A percentile compares a stretch with the other conserved stretches of the same genome.
Evolutionary conservation across 2,329 filamentous ascomycete species (phyloP).

Genomic region (Orbilia ellipsospora): DNA sequence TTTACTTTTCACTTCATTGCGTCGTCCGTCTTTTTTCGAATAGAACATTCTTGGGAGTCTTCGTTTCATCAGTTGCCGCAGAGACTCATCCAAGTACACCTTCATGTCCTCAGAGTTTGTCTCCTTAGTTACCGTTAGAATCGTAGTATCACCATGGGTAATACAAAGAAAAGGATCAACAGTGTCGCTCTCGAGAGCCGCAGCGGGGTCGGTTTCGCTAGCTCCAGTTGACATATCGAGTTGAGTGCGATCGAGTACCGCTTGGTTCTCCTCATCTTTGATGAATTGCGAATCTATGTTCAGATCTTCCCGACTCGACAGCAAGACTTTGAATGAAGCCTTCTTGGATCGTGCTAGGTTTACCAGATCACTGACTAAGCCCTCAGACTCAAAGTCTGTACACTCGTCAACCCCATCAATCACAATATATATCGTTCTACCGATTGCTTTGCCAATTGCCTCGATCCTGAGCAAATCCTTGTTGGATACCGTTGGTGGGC

Average conservation of each 20-base stretch:
- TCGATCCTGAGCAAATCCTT: background rate
- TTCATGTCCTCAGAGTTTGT: slow-evolving; percentile 42
- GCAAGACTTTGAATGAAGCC: slow-evolving; percentile 23
- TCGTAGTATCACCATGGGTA: slow-evolving; percentile 11
- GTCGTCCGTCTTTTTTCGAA: background rate
- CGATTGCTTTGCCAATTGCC: slow-evolving; percentile 8
- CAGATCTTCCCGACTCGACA: slow-evolving; percentile 37
- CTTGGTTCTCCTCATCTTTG: background rate
- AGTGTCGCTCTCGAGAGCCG: background rate
- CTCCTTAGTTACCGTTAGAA: slow-evolving; percentile 29
- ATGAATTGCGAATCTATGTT: slow-evolving; percentile 11
- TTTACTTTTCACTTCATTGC: slow-evolving; percentile 10
- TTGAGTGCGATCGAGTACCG: too few relatives aligned
- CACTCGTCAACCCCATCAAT: slow-evolving; percentile 46
- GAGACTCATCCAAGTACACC: slow-evolving; percentile 26
- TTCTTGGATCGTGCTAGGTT: slow-evolving; percentile 20
- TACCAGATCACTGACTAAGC: slow-evolving; percentile 12
- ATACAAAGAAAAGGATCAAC: slow-evolving; percentile 15
- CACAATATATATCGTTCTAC: slow-evolving; percentile 36
- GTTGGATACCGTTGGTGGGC: background rate
- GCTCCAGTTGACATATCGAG: too few relatives aligned
- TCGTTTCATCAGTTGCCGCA: slow-evolving; percentile 9
- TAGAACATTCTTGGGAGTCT: slow-evolving; percentile 1
- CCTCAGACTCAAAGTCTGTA: slow-evolving; percentile 23
- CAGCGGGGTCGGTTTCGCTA: background rate